phyloP scores from a whole-genome alignment of 1,284 basidiomycete genomes.

The Ustilago hordei region DNA sequence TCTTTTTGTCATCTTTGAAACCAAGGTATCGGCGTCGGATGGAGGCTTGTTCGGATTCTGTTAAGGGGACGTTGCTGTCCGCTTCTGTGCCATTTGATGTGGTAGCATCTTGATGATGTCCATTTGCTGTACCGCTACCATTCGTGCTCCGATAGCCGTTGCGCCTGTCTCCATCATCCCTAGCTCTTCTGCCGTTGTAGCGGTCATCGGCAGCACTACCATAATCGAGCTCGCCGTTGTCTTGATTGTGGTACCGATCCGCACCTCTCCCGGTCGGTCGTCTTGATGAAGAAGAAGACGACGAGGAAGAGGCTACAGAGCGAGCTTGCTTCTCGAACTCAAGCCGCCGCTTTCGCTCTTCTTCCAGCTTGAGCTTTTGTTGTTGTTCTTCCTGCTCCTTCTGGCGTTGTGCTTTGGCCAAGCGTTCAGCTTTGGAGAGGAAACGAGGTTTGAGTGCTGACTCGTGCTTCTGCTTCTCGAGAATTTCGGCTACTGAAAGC shows the following conservation, averaged over 20 bases:
- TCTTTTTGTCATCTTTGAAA: slow-evolving; percentile 76
- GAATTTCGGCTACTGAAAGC: slow-evolving; percentile 58
- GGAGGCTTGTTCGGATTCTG: slow-evolving; percentile 53
- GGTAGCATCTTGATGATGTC: background rate
- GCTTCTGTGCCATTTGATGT: background rate
- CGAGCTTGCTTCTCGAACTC: slow-evolving; percentile 76
- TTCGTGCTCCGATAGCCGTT: background rate
- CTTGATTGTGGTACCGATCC: slow-evolving; percentile 7
- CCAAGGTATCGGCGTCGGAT: slow-evolving; percentile 64
- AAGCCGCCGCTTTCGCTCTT: slow-evolving; percentile 75
- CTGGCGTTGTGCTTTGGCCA: slow-evolving; percentile 48
- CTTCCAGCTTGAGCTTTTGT: slow-evolving; percentile 73
- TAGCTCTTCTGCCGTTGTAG: slow-evolving; percentile 15
- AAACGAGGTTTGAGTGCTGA: slow-evolving; percentile 58
- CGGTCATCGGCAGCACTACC: slow-evolving; percentile 23
- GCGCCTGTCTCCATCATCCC: background rate
- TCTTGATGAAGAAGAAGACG: background rate
- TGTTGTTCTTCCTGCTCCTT: slow-evolving; percentile 33
- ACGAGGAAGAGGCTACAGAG: slow-evolving; percentile 23
- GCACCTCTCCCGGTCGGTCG: background rate
- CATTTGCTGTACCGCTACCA: background rate
- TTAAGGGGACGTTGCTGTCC: slow-evolving; percentile 26
- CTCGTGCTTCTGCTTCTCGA: slow-evolving; percentile 54
- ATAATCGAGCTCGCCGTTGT: slow-evolving; percentile 25
- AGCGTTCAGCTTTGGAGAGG: slow-evolving; percentile 60